These are phyloP conservation scores for Didymosphaeria variabile DNA, from an alignment of 2,329 filamentous ascomycete genomes.

Conservation along the genomic window DNA sequence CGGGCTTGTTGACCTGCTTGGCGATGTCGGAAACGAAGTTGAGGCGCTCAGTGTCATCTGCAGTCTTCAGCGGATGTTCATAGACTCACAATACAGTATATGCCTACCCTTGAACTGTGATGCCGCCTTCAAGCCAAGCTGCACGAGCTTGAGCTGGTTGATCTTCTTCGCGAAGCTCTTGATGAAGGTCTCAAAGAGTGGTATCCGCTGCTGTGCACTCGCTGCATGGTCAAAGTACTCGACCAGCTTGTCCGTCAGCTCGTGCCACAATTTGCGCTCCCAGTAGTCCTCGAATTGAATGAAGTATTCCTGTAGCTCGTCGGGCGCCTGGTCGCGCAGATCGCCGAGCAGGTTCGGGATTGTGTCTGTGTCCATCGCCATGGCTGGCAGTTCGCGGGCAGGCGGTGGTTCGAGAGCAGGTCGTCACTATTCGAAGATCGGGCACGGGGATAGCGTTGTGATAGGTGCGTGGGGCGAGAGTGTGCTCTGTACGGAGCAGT, in stretches of 20 bases:
- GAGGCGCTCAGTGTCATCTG: slow-evolving; percentile 87
- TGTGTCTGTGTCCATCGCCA: slow-evolving; percentile 81
- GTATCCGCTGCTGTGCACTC: slow-evolving; percentile 84
- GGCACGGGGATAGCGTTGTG: slow-evolving; percentile 11
- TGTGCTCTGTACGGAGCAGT: background rate
- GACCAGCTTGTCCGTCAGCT: slow-evolving; percentile 88
- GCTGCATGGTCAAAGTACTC: slow-evolving; percentile 85
- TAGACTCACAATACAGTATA: no score
- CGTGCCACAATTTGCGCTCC: slow-evolving; percentile 99
- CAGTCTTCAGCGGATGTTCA: slow-evolving; percentile 31
- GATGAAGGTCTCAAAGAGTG: slow-evolving; percentile 94
- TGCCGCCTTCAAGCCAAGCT: slow-evolving; percentile 85
- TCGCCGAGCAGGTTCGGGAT: slow-evolving; percentile 92
- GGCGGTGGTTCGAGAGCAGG: background rate
- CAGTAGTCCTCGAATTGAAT: slow-evolving; percentile 94
- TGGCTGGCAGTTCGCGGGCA: slow-evolving; percentile 24
- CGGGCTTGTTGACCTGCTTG: slow-evolving; percentile 88
- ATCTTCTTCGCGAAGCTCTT: slow-evolving; percentile 97
- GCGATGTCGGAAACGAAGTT: slow-evolving; percentile 84
- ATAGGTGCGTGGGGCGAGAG: slow-evolving; percentile 15
- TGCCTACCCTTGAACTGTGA: slow-evolving; percentile 78
- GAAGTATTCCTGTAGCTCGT: slow-evolving; percentile 86
- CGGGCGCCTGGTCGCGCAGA: slow-evolving; percentile 86
- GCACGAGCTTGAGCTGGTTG: slow-evolving; percentile 97
- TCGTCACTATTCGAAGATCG: background rate